Evolutionary conservation across 1,284 basidiomycete species (phyloP).

Genomic region (Exobasidium rhododendri): DNA sequence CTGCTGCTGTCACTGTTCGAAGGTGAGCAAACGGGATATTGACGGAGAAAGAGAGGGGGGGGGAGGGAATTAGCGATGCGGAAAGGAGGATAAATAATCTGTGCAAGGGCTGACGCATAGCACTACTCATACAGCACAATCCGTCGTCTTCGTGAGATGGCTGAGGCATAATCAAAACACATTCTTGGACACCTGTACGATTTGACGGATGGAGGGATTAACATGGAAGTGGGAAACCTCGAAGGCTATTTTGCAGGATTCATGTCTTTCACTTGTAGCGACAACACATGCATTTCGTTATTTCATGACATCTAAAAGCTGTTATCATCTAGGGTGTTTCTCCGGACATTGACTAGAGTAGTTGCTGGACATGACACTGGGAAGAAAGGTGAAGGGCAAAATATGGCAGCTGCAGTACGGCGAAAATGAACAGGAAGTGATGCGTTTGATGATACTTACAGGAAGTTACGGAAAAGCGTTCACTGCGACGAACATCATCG

Average conservation of each 20-base stretch:
- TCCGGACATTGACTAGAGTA: too few species aligned
- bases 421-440: background rate
- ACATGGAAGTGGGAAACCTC: background rate
- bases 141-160: constrained; percentile 55
- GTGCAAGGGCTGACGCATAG: background rate
- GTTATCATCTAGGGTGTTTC: too few species aligned
- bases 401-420: background rate
- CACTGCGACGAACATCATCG: background rate
- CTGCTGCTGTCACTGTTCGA: constrained; percentile 94
- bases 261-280: constrained; percentile 1
- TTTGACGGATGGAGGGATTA: background rate
- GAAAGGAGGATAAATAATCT: background rate
- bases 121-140: constrained; percentile 45
- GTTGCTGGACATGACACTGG: too few species aligned
- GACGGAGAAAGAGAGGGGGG: background rate
- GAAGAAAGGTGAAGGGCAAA: too few species aligned
- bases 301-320: background rate
- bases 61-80: constrained; percentile 2
- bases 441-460: background rate
- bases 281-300: background rate
- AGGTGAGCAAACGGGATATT: constrained; percentile 32
- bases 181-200: background rate
- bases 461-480: background rate
- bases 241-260: background rate
- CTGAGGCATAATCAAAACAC: constrained; percentile 45